Evolutionary conservation across 352 stramenopile species (phyloP).

Genomic region (Globisporangium splendens): DNA sequence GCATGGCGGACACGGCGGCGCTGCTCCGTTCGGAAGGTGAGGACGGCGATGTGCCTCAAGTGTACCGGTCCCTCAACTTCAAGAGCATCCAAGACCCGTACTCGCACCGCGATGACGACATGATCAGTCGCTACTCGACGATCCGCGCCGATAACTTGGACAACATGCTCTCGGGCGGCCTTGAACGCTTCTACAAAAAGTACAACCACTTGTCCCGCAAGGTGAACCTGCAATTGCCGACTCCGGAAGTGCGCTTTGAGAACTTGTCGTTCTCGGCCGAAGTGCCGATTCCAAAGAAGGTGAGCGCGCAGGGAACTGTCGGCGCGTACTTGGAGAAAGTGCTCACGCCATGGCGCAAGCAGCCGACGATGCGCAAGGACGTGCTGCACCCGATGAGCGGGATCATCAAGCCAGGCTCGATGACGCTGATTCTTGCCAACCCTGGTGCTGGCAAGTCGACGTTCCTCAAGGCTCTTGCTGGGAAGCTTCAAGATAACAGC

Average conservation of each 20-base stretch:
- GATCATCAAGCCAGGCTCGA: too few species aligned
- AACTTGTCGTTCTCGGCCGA: constrained; percentile 68
- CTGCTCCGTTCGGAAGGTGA: constrained; percentile 30
- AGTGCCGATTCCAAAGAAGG: constrained; percentile 34
- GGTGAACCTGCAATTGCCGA: constrained; percentile 58
- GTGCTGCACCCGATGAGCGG: constrained; percentile 13
- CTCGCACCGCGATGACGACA: constrained; percentile 41
- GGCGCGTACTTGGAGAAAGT: constrained; percentile 44
- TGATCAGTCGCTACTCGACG: constrained; percentile 50
- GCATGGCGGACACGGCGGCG: constrained; percentile 24
- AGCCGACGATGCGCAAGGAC: constrained; percentile 34
- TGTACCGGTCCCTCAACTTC: constrained; percentile 75
- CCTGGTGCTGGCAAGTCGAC: too few species aligned
- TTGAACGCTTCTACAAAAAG: constrained; percentile 83
- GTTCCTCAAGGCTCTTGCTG: too few species aligned
- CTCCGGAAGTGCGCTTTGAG: constrained; percentile 71
- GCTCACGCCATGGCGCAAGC: constrained; percentile 16
- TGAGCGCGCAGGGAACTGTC: constrained; percentile 46
- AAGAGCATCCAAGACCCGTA: constrained; percentile 72
- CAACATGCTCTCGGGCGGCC: constrained; percentile 60
- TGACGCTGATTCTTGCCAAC: too few species aligned
- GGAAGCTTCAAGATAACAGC: too few species aligned
- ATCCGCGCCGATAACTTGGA: constrained; percentile 66
- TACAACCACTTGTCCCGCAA: constrained; percentile 71
- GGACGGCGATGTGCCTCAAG: constrained; percentile 45